Base-by-base conservation (phyloP, 78 protist species). In the Tieghemostelium lacteum region DNA sequence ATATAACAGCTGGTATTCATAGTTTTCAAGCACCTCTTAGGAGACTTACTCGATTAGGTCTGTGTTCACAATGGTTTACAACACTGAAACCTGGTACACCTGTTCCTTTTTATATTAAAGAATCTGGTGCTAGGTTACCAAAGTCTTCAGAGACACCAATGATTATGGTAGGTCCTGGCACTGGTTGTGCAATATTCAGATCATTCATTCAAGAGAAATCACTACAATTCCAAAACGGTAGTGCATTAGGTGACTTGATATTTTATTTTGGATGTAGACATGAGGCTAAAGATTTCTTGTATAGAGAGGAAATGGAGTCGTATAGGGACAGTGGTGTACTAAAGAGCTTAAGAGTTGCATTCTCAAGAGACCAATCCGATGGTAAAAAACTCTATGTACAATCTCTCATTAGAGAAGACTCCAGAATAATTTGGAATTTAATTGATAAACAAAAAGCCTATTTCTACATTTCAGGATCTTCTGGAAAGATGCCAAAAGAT, bases 101-200 rank as follows among this genome's bases (percentile, higher is more conserved):
- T 22, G 64, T 91, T 14, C 60, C 42, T 29, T 33, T 91, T n/a
- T 91, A 61, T 52, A 54, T 77, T n/a, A 86, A 80, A 60, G 87
- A 70, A 20, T 52, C 86, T 65, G 89, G 86, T 29, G 85, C 80
- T 19, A 31, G 14, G 7, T 57, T 71, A 34, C 94, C 94, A 42
- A 22, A 22, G 7, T 72, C 78, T 19, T 39, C 8, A 16, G 22
- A 29, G 2, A 91, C 65, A 20, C 94, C 94, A 29, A 19, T 91
- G 20, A 71, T 91, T 26, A 83, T 91, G 92, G 94, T 91, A 45
- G 94, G 94, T 2, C 94, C 94, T n/a, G 94, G 94, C 24, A 91
- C 94, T 34, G 94, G 94, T 40, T 74, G 85, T 31, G 94, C 94
- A 37, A 91, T 91, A 2, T 91, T 91, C 50, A 39, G 94, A 67